These are phyloP conservation scores for Serendipita sp. DNA, from an alignment of 768 basidiomycete species.

Conservation along the genomic window DNA sequence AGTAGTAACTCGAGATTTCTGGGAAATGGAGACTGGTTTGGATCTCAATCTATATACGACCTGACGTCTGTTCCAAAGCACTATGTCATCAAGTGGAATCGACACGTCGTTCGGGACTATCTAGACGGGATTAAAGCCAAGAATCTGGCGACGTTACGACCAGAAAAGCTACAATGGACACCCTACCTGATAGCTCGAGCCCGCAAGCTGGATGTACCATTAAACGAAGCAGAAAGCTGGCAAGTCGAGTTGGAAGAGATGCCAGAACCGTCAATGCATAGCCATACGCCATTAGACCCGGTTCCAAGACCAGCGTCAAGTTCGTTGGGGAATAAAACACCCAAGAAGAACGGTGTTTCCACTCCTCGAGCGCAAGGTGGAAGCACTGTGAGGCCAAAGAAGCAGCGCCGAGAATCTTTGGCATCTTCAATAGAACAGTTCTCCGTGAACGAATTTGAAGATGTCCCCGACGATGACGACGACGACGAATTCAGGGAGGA, in stretches of 20 bases:
- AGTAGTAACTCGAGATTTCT: slow-evolving; percentile 1
- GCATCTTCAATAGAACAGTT: neutral
- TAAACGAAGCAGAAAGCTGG: neutral
- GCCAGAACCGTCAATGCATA: neutral
- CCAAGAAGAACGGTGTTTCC: neutral
- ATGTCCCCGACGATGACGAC: neutral
- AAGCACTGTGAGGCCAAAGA: neutral
- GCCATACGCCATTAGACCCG: slow-evolving; percentile 1
- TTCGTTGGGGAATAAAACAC: neutral
- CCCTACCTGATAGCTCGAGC: slow-evolving; percentile 57
- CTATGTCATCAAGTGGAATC: slow-evolving; percentile 67
- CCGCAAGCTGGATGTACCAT: slow-evolving; percentile 4
- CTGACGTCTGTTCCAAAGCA: slow-evolving; percentile 33
- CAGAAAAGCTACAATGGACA: slow-evolving; percentile 86
- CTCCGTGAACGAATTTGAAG: neutral
- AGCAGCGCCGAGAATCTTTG: neutral
- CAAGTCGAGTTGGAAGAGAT: neutral
- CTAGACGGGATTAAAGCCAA: slow-evolving; percentile 57
- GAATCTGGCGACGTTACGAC: slow-evolving; percentile 31
- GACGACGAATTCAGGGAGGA: slow-evolving; percentile 3
- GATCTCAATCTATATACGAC: slow-evolving; percentile 42
- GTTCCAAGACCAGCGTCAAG: neutral
- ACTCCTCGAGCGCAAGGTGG: neutral
- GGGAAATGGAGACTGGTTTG: slow-evolving; percentile 20
- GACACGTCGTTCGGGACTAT: slow-evolving; percentile 44